Percentiles rank a stretch among this genome's conserved stretches.
Conservation (phyloP, 345 rosid species). For the Aurinia saxatilis region DNA sequence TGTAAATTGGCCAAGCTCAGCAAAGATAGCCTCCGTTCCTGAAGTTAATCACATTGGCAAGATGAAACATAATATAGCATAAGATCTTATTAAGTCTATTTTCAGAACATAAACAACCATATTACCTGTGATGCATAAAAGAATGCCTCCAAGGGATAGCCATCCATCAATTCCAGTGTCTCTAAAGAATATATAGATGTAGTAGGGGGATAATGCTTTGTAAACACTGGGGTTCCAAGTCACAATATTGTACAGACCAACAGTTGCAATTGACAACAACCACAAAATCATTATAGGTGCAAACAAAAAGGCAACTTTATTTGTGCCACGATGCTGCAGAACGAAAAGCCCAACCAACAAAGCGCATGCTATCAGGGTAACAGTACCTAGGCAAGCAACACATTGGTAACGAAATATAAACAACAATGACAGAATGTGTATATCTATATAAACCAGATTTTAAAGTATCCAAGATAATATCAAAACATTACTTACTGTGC, state of each 20-base stretch:
- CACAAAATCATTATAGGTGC: conserved; percentile 74
- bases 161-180: conserved; percentile 75
- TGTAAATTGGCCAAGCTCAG: conserved; percentile 68
- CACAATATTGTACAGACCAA: conserved; percentile 68
- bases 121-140: conserved; percentile 78
- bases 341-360: conserved; percentile 81
- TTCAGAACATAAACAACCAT: background rate
- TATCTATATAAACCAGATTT: background rate
- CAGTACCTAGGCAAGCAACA: conserved; percentile 48
- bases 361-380: conserved; percentile 54
- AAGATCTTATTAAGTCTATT: background rate
- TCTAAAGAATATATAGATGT: conserved; percentile 57
- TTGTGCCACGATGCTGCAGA: conserved; percentile 80
- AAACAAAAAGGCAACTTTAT: conserved; percentile 64
- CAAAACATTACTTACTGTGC: conserved; percentile 43
- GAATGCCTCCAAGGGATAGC: conserved; percentile 77
- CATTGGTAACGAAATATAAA: background rate
- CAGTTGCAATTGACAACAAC: conserved; percentile 55
- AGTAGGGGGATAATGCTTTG: conserved; percentile 78
- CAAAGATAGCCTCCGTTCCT: conserved; percentile 87
- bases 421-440: background rate
- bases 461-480: background rate
- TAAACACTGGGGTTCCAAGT: conserved; percentile 76
- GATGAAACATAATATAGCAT: conserved; percentile 11
- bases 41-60: conserved; percentile 18